Conservation (phyloP, 2,329 filamentous ascomycete species). For the Apiospora hydei region DNA sequence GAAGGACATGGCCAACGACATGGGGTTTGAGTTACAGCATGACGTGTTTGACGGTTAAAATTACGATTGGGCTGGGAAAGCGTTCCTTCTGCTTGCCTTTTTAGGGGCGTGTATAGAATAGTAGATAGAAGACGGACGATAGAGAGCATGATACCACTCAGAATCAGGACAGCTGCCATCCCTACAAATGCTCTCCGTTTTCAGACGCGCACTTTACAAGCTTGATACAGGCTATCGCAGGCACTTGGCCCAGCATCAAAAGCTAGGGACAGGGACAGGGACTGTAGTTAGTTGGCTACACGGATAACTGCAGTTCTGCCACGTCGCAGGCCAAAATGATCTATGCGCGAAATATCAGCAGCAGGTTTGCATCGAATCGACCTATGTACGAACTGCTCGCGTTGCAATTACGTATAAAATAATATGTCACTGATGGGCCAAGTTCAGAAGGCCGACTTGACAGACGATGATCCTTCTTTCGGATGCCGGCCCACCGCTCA, state of each 20-base stretch:
- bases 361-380: background rate
- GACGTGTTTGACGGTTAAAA: slow-evolving; percentile 82
- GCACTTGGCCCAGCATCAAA: background rate
- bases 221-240: background rate
- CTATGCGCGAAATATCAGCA: background rate
- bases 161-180: background rate
- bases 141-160: slow-evolving; percentile 14
- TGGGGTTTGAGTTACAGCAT: slow-evolving; percentile 90
- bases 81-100: background rate
- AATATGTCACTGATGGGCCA: background rate
- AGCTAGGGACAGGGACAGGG: background rate
- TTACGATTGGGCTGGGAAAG: background rate
- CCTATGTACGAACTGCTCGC: background rate
- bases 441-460: background rate
- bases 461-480: background rate
- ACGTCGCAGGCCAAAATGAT: slow-evolving; percentile 6
- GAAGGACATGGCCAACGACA: slow-evolving; percentile 86
- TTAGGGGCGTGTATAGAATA: slow-evolving; percentile 3
- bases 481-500: background rate
- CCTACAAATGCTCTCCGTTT: background rate
- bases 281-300: background rate
- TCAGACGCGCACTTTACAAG: background rate
- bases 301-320: background rate
- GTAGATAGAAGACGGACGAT: background rate
- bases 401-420: background rate